These are phyloP conservation scores for Myriosclerotinia duriaeana DNA, from an alignment of 2,329 filamentous ascomycete species.

Conservation along the genomic window DNA sequence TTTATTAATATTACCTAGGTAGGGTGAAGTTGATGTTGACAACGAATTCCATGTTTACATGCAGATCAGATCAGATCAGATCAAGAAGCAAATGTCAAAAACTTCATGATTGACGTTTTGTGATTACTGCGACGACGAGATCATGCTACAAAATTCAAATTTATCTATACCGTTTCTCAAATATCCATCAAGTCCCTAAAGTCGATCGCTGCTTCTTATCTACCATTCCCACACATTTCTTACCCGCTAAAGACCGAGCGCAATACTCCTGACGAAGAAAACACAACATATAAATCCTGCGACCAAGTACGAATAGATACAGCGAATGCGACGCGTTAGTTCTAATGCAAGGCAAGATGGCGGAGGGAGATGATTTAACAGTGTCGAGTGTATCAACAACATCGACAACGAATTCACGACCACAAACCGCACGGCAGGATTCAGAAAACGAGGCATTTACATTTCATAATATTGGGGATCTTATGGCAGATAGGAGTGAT, in stretches of 20 bases:
- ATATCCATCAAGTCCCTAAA: slow-evolving; percentile 5
- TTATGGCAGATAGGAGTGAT: slow-evolving; percentile 34
- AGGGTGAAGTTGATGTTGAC: not conserved
- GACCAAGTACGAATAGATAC: not conserved
- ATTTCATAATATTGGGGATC: slow-evolving; percentile 36
- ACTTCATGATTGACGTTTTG: not conserved
- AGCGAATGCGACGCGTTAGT: slow-evolving; percentile 37
- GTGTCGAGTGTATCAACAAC: slow-evolving; percentile 22
- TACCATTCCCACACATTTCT: not conserved
- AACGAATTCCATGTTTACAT: not conserved
- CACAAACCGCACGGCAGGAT: slow-evolving; percentile 36
- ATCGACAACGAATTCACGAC: slow-evolving; percentile 29
- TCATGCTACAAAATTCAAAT: not conserved
- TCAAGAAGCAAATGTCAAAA: not conserved
- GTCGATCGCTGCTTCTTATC: slow-evolving; percentile 2
- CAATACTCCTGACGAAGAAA: slow-evolving; percentile 11
- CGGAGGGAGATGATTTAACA: slow-evolving; percentile 34
- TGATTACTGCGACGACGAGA: not conserved
- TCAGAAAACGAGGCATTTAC: slow-evolving; percentile 36
- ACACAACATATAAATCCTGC: slow-evolving; percentile 17
- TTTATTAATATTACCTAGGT: too few species aligned
- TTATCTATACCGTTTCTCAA: not conserved
- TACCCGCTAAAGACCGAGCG: slow-evolving; percentile 28
- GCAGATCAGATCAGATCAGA: not conserved
- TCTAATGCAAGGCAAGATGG: slow-evolving; percentile 32